Evolutionary conservation across 768 basidiomycete species (phyloP).

Genomic region (Lentinus brumalis): DNA sequence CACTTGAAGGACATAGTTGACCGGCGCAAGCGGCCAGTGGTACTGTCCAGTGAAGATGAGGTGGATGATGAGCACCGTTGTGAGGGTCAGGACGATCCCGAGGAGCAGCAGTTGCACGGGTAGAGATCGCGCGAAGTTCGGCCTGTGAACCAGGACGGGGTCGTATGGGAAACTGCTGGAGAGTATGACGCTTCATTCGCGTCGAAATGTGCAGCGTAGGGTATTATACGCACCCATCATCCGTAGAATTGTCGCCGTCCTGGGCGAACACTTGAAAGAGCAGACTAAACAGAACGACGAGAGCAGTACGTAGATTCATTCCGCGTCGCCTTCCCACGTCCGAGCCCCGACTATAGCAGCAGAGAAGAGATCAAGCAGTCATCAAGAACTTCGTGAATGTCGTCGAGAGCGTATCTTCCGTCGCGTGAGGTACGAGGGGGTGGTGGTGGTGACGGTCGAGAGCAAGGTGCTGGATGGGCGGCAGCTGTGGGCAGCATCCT

Average conservation of each 20-base stretch:
- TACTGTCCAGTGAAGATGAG: conserved; percentile 95
- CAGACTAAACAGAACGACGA: not conserved
- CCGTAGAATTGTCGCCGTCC: conserved; percentile 3
- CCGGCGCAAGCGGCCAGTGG: conserved; percentile 90
- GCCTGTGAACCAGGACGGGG: conserved; percentile 79
- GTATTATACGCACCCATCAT: conserved; percentile 15
- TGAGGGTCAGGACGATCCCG: conserved; percentile 83
- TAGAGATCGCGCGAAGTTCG: conserved; percentile 82
- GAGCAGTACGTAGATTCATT: not conserved
- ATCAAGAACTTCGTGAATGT: not conserved
- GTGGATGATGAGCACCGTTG: conserved; percentile 84
- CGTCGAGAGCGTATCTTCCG: not conserved
- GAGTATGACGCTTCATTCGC: not conserved
- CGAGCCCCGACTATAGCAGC: not conserved
- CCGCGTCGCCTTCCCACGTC: not conserved
- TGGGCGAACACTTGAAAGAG: not conserved
- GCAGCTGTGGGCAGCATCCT: not conserved
- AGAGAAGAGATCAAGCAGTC: not conserved
- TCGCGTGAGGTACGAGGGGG: not conserved
- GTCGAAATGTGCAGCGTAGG: not conserved
- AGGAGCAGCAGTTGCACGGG: conserved; percentile 89
- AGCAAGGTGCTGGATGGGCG: too few relatives aligned
- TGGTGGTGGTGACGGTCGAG: not conserved
- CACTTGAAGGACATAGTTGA: conserved; percentile 91
- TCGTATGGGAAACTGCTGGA: conserved; percentile 44